A percentile compares a stretch with the other conserved stretches of the same genome.
Conservation (phyloP, 1,284 basidiomycete species). For the Puccinia triticina region DNA sequence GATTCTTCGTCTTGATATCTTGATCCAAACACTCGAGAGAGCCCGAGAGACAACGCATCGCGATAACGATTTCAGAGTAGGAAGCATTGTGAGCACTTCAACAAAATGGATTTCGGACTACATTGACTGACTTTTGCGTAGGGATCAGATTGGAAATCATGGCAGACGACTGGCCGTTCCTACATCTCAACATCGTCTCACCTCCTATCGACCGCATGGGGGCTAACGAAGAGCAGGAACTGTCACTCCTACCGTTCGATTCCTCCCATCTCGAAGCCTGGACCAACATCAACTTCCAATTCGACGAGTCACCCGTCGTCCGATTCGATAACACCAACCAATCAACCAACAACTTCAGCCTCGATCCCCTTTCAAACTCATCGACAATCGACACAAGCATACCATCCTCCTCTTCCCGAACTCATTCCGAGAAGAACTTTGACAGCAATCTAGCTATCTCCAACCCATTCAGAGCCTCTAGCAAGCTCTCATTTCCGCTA, state of each 20-base stretch:
- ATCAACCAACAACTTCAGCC: background rate
- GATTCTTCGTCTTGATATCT: too few relatives aligned
- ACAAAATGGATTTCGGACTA: too few relatives aligned
- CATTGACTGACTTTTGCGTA: background rate
- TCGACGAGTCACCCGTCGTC: conserved; percentile 21
- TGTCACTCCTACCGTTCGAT: conserved; percentile 42
- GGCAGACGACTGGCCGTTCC: conserved; percentile 48
- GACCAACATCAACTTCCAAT: conserved; percentile 48
- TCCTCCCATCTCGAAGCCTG: conserved; percentile 47
- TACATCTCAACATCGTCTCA: conserved; percentile 42
- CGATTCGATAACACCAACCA: conserved; percentile 27
- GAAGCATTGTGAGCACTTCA: too few relatives aligned
- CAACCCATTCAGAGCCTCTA: conserved; percentile 3
- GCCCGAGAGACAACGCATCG: too few relatives aligned
- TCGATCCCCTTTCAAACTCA: background rate
- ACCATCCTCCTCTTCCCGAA: background rate
- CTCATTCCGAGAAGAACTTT: background rate
- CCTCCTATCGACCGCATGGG: background rate
- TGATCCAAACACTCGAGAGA: too few relatives aligned
- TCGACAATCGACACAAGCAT: conserved; percentile 6
- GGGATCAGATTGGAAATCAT: background rate
- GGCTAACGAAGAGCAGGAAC: conserved; percentile 24
- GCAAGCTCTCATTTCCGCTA: conserved; percentile 15
- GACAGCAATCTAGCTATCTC: conserved; percentile 15
- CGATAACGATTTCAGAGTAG: too few relatives aligned